A percentile compares a stretch with the other conserved stretches of the same genome.
Conservation (phyloP, 441 rosid species). For the Croton laevigatus region DNA sequence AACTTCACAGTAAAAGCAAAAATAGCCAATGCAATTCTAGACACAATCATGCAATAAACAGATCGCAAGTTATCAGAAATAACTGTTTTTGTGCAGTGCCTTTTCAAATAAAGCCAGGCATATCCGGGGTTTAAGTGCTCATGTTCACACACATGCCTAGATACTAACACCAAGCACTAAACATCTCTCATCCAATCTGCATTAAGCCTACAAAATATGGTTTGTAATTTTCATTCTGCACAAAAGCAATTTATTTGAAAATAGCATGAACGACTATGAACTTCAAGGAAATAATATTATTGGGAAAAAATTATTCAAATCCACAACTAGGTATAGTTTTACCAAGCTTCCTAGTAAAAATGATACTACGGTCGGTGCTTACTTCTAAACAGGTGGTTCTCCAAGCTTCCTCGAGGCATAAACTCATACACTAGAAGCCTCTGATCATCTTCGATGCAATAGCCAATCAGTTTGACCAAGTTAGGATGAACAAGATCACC, state of each 20-base stretch:
- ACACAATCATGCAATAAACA: not conserved
- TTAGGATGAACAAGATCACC: slow-evolving; percentile 90
- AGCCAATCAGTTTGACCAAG: slow-evolving; percentile 91
- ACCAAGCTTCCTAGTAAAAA: not conserved
- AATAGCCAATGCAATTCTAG: not conserved
- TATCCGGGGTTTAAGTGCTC: not conserved
- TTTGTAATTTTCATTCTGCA: not conserved
- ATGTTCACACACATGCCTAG: not conserved
- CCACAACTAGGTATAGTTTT: not conserved
- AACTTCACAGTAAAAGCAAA: slow-evolving; percentile 6
- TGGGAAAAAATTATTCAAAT: not conserved
- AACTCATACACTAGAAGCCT: slow-evolving; percentile 91
- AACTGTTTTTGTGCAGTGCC: not conserved
- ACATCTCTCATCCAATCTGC: not conserved
- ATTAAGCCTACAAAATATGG: not conserved
- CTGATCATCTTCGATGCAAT: slow-evolving; percentile 97
- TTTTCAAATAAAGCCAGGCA: not conserved
- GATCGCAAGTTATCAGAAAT: not conserved
- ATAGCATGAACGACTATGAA: not conserved
- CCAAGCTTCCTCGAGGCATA: slow-evolving; percentile 98
- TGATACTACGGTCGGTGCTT: slow-evolving; percentile 12
- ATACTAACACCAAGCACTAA: not conserved
- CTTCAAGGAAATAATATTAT: not conserved
- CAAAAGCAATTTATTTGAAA: not conserved
- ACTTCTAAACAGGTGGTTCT: slow-evolving; percentile 96